phyloP scores from a whole-genome alignment of 2,329 filamentous ascomycete species.

The Botryotinia calthae region DNA sequence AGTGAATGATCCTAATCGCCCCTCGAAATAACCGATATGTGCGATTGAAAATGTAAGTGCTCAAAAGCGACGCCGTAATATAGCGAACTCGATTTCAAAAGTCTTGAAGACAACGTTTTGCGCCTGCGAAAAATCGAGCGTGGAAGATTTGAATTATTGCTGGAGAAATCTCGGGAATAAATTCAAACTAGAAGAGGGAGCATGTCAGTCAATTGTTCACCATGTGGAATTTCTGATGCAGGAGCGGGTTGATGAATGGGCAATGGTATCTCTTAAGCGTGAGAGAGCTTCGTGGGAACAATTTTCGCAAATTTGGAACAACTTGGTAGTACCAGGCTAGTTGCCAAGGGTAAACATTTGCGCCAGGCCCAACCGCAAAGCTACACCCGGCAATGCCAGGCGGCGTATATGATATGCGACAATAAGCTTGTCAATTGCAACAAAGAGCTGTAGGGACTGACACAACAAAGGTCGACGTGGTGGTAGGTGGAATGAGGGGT shows the following conservation, averaged over 20 bases:
- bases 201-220: conserved; percentile 32
- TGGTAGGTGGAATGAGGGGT: conserved; percentile 24
- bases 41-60: conserved; percentile 27
- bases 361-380: conserved; percentile 32
- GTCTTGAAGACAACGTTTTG: conserved; percentile 33
- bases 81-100: conserved; percentile 32
- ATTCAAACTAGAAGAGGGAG: conserved; percentile 33
- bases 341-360: conserved; percentile 30
- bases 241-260: conserved; percentile 20
- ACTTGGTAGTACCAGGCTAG: conserved; percentile 31
- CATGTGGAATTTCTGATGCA: background rate
- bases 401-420: conserved; percentile 28
- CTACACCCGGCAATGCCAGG: conserved; percentile 25
- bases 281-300: conserved; percentile 21
- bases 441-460: conserved; percentile 17
- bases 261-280: conserved; percentile 12
- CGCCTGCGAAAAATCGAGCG: conserved; percentile 36
- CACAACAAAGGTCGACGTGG: conserved; percentile 23
- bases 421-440: conserved; percentile 16
- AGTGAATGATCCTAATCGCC: conserved; percentile 31
- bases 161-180: conserved; percentile 35
- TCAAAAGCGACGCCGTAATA: conserved; percentile 26
- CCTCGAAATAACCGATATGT: conserved; percentile 32
- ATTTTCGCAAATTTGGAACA: conserved; percentile 34
- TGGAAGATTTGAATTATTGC: conserved; percentile 35